Base-by-base conservation (phyloP, 2,329 filamentous ascomycete genomes). In the Trichoderma sp. region DNA sequence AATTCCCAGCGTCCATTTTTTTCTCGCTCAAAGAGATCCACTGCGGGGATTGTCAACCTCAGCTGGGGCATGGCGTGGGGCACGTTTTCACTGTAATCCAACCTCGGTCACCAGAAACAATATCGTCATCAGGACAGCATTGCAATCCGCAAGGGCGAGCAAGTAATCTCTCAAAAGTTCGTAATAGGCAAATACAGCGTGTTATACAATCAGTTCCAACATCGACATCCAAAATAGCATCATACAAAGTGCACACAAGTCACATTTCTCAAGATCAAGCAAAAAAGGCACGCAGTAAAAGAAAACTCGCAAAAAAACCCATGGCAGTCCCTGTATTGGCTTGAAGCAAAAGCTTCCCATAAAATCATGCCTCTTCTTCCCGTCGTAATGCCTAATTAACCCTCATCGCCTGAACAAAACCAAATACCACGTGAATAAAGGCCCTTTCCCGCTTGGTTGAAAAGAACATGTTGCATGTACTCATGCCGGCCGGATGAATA, bases 41-140 rank as follows among this genome's bases (percentile, higher is more conserved):
- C 61, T 64, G 61, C 61, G 61, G 61, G 61, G 61, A 64, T 49
- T 49, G 31, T 55, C 61, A 27, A 33, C 31, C 55, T 55, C 33
- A 37, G 61, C 16, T 55, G 24, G 47, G 33, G 33, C 33, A 11
- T 35, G 33, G 47, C 61, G 61, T 64, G 61, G 61, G 61, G 29
- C 55, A 57, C 16, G 10, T 35, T 11, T 57, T 8, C 16, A 43
- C 16, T n/a, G 27, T 57, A 29, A n/a, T 33, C 29, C 24, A n/a
- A 57, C 53, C 14, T 56, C 53, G 55, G 47, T 49, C 47, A 13
- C 7, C 19, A 4, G 7, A 21, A 24, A 5, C 6, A 24, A 24
- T 11, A 24, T 24, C n/a, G 21, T 24, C 47, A 49, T 21, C n/a
- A 21, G 14, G 47, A 11, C 10, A 24, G 11, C 21, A 24, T 24